Conservation (phyloP, 352 stramenopile species). For the Phytophthora tubulina region DNA sequence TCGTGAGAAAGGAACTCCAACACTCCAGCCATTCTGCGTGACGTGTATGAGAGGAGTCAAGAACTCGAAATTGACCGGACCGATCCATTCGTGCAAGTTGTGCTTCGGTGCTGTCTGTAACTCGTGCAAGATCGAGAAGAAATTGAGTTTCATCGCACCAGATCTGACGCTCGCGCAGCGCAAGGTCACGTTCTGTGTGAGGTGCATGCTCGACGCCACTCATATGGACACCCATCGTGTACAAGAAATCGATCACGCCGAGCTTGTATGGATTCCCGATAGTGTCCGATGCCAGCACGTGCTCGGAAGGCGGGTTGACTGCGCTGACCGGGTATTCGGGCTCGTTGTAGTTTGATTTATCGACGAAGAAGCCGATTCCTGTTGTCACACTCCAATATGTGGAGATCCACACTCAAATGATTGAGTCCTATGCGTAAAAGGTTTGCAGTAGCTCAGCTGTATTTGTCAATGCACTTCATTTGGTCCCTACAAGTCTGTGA, state of each 20-base stretch:
- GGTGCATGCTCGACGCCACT: constrained; percentile 29
- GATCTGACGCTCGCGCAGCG: constrained; percentile 26
- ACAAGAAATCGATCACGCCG: constrained; percentile 13
- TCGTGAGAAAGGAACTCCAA: constrained; percentile 10
- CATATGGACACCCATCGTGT: constrained; percentile 36
- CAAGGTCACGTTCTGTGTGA: constrained; percentile 37
- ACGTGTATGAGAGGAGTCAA: constrained; percentile 37
- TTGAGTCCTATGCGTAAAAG: too few relatives aligned
- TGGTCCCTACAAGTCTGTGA: too few relatives aligned
- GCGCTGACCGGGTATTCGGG: not conserved
- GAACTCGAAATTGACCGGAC: constrained; percentile 6
- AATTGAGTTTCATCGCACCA: constrained; percentile 39
- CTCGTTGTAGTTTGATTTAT: too few relatives aligned
- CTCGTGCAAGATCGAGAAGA: constrained; percentile 37
- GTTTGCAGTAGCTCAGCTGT: too few relatives aligned
- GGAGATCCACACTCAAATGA: too few relatives aligned
- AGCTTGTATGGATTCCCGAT: constrained; percentile 12
- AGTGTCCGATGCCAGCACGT: constrained; percentile 30
- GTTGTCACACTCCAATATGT: too few relatives aligned
- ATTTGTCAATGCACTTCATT: too few relatives aligned
- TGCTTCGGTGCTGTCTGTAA: constrained; percentile 34
- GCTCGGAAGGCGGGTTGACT: constrained; percentile 24
- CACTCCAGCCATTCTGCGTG: constrained; percentile 28
- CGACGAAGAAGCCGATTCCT: too few relatives aligned
- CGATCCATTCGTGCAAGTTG: constrained; percentile 29